A percentile compares a stretch with the other conserved stretches of the same genome.
phyloP scores from a whole-genome alignment of 805 yeast genomes.

The Yamadazyma laniorum region DNA sequence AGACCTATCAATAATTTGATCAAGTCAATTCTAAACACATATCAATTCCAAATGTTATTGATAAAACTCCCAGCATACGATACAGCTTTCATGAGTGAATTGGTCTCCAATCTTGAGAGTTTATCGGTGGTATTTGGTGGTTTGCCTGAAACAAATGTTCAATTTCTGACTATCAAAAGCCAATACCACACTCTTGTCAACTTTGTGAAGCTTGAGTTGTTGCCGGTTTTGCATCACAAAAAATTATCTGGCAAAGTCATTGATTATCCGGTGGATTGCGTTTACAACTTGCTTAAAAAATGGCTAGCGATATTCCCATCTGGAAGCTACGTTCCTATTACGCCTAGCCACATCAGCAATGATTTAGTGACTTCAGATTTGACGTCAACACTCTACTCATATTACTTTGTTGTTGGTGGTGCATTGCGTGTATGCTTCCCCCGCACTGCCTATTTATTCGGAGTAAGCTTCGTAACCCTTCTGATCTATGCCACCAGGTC shows the following conservation, averaged over 20 bases:
- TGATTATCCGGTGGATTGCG: constrained; percentile 18
- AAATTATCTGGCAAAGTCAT: constrained; percentile 18
- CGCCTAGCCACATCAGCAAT: constrained; percentile 6
- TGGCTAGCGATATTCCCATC: constrained; percentile 23
- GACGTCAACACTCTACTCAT: constrained; percentile 19
- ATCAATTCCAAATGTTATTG: constrained; percentile 16
- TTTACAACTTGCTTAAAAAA: constrained; percentile 18
- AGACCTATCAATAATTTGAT: constrained; percentile 9
- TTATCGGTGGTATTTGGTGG: constrained; percentile 7
- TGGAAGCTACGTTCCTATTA: constrained; percentile 9
- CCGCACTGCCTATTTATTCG: constrained; percentile 20
- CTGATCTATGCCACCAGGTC: constrained; percentile 4
- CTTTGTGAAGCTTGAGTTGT: constrained; percentile 17
- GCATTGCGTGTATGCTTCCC: constrained; percentile 25
- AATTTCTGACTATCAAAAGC: neutral
- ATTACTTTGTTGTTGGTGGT: constrained; percentile 22
- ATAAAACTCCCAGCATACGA: constrained; percentile 25
- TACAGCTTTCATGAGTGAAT: constrained; percentile 21
- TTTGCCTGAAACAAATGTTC: neutral
- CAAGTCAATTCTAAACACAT: constrained; percentile 4
- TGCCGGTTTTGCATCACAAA: constrained; percentile 16
- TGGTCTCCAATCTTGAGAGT: constrained; percentile 14
- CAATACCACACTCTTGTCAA: constrained; percentile 17
- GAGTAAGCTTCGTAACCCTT: constrained; percentile 19
- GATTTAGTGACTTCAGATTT: constrained; percentile 15